These are phyloP conservation scores for Pholiota conissans DNA, from an alignment of 768 basidiomycete species.

Conservation along the genomic window DNA sequence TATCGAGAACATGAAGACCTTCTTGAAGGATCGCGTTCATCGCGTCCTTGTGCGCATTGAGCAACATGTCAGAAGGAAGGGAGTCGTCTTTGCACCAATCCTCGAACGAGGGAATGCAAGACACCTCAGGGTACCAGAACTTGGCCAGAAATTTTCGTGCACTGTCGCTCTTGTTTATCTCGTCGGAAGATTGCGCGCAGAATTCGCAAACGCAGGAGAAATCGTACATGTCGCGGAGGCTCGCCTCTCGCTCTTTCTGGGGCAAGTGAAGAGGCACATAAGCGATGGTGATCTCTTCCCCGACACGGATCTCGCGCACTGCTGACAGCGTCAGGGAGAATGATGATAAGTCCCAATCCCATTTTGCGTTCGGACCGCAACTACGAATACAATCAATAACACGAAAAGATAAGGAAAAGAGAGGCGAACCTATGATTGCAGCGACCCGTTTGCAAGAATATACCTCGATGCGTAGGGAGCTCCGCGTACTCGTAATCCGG, in stretches of 20 bases:
- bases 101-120: not conserved
- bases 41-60: not conserved
- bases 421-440: slow-evolving; percentile 40
- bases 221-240: not conserved
- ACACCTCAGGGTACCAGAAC: not conserved
- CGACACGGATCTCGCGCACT: not conserved
- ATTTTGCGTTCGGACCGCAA: not conserved
- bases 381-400: not conserved
- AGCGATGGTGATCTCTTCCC: not conserved
- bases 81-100: not conserved
- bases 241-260: not conserved
- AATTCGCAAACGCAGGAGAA: not conserved
- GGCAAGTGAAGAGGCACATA: not conserved
- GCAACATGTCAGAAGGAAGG: not conserved
- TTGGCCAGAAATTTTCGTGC: not conserved
- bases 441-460: slow-evolving; percentile 35
- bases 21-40: not conserved
- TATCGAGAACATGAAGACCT: not conserved
- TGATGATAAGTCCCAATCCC: not conserved
- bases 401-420: not conserved
- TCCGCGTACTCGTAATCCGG: slow-evolving; percentile 23
- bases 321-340: not conserved
- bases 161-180: not conserved
- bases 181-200: not conserved
- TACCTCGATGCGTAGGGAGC: slow-evolving; percentile 30